Evolutionary conservation across 805 yeast species (phyloP).

Genomic region (Saturnispora saitoi): DNA sequence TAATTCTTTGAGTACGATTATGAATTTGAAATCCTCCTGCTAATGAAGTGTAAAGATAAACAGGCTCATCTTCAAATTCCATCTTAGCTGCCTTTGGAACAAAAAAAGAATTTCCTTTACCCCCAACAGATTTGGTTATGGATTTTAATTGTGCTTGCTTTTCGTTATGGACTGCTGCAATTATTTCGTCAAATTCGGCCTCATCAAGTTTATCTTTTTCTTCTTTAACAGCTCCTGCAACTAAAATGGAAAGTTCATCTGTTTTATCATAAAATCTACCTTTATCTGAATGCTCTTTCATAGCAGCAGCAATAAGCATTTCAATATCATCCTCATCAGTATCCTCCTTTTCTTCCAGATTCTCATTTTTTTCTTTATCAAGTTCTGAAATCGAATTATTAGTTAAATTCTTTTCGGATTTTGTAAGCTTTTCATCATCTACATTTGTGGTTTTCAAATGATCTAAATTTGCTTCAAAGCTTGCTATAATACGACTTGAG

Average conservation of each 20-base stretch:
- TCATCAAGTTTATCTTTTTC: constrained; percentile 10
- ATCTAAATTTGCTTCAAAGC: neutral
- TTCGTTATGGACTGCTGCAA: constrained; percentile 25
- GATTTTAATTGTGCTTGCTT: constrained; percentile 4
- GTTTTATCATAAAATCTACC: constrained; percentile 3
- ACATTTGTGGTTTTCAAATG: constrained; percentile 5
- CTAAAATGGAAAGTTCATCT: constrained; percentile 4
- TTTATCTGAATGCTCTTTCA: constrained; percentile 5
- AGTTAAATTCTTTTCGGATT: neutral
- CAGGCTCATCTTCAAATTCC: constrained; percentile 45
- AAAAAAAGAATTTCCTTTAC: constrained; percentile 20
- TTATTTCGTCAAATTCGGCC: constrained; percentile 20
- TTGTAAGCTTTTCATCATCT: neutral
- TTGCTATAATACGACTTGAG: too few species aligned
- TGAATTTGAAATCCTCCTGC: constrained; percentile 82
- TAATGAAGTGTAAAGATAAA: constrained; percentile 73
- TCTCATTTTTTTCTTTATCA: constrained; percentile 7
- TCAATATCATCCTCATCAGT: constrained; percentile 7
- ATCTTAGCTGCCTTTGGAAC: constrained; percentile 28
- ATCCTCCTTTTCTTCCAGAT: neutral
- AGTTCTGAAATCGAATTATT: neutral
- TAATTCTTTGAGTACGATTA: constrained; percentile 66
- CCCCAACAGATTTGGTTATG: neutral
- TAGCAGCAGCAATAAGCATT: constrained; percentile 3
- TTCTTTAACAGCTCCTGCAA: constrained; percentile 5